Evolutionary conservation across 805 yeast genomes (phyloP), one percentile per base, ranked within the genome.

Genomic region (Yamadazyma laniorum): DNA sequence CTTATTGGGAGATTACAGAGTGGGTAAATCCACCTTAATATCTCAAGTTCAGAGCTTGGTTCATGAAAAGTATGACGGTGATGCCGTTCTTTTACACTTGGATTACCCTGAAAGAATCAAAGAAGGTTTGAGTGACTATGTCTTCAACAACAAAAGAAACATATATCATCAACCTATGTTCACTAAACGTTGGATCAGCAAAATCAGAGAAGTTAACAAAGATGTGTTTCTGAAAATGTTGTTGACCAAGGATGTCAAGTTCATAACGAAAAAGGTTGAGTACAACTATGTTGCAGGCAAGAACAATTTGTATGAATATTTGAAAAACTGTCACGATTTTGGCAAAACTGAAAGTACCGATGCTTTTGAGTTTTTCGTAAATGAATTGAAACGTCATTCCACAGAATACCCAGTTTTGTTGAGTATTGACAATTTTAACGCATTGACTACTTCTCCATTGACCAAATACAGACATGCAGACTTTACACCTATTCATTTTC

Each of bases 131-230:
- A 72, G 68, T 38, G 95, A 85, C 58, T 85, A 79, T 53, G 69
- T 74, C 43, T 74, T 59, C 45, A 83, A 81, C 58, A 59, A 65
- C 18, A 61, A 63, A 29, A 54, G 74, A 19, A 58, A 63, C 16
- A 49, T 67, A 29, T 84, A 80, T 58, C 83, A 78, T 34, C 96
- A 89, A 62, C 95, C 91, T 42, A 83, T 84, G 91, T 76, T 70
- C 53, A 63, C 84, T 35, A 78, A 79, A 52, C 70, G 73, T 33
- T 71, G 86, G 56, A 55, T 86, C 43, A 65, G 67, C 44, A 79
- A 77, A 47, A 43, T 64, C 40, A 56, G 66, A 21, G 48, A 50
- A 8, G 63, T 66, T 31, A 69, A 69, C 50, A 58, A 57, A 39
- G 55, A 43, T 2, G 56, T 60, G 1, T 61, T 69, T 41, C 51